Conservation (phyloP, 2,329 filamentous ascomycete genomes). For the Pestalotiopsis sp. region DNA sequence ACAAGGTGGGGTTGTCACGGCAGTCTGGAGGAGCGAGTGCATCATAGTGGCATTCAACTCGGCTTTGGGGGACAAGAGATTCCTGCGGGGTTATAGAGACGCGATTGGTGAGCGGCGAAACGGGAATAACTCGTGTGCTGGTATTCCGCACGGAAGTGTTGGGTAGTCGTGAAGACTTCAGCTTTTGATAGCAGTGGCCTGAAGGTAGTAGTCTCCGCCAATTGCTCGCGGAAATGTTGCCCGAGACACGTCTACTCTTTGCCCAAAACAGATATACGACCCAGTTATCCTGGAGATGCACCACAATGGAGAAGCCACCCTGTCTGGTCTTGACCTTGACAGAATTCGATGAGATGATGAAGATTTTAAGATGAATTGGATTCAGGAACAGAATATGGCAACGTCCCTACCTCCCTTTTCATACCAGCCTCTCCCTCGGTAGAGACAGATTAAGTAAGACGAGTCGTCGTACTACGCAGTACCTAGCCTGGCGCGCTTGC, state of each 20-base stretch:
- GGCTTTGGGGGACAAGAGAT: background rate
- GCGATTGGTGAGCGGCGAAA: background rate
- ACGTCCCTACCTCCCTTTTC: background rate
- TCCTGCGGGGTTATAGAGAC: constrained; percentile 4
- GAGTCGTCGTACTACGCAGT: background rate
- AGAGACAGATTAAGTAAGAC: background rate
- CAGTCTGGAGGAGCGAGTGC: constrained; percentile 2
- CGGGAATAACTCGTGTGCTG: background rate
- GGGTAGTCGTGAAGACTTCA: background rate
- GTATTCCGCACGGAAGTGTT: background rate
- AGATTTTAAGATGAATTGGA: background rate
- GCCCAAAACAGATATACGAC: background rate
- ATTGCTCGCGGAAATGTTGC: background rate
- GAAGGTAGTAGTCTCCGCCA: background rate
- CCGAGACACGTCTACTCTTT: background rate
- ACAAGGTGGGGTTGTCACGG: constrained; percentile 6
- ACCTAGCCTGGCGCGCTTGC: background rate
- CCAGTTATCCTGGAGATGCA: background rate
- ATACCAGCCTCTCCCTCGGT: background rate
- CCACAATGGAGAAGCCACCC: no score
- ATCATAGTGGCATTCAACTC: constrained; percentile 2
- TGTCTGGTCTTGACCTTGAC: no score
- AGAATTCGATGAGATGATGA: background rate
- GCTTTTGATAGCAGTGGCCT: background rate
- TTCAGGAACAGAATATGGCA: background rate